Base-by-base conservation (phyloP, 345 rosid species). In the Aethionema arabicum region DNA sequence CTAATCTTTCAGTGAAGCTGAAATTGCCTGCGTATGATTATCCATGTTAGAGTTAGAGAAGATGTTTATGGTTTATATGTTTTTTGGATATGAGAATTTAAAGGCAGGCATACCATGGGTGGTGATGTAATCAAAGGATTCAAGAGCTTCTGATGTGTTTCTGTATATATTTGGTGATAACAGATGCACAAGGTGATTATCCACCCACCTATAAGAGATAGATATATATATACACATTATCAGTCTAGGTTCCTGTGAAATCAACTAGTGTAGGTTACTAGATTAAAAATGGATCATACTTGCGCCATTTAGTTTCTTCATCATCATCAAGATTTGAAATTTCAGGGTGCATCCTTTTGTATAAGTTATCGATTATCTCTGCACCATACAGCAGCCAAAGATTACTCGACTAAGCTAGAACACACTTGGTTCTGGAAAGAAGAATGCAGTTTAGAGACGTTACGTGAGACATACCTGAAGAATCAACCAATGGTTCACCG, bases 91-190 rank as follows among this genome's bases (percentile, higher is more conserved):
- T 11, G 21, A 5, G 21, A 7, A 21, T 2, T 5, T 21, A 27
- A 31, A 27, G 31, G 8, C 4, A 49, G 12, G 11, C 67, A 78
- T 83, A 87, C 99, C 97, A 66, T 87, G 85, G 4, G 76, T 85
- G 11, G 95, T 87, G 72, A 93, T 93, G 52, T 93, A 90, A 76
- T 84, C 84, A 60, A 90, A 93, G 27, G 99, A 90, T 48, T 90
- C 95, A 2, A 93, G 86, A 37, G 96, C 97, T 73, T 93, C 96
- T 38, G 96, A 74, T 41, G 85, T 43, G 55, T 63, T 76, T 59
- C 97, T 83, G 73, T 85, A 93, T 41, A 90, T 93, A 78, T 93
- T 90, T 46, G 97, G 99, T 32, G 96, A 90, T 66, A 90, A 70
- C 60, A 93, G 77, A 77, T 90, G 97, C 63, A 90, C 97, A 78